These are phyloP conservation scores for Suhomyces choctaworum DNA, from an alignment of 1,139 yeast species.

Conservation along the genomic window DNA sequence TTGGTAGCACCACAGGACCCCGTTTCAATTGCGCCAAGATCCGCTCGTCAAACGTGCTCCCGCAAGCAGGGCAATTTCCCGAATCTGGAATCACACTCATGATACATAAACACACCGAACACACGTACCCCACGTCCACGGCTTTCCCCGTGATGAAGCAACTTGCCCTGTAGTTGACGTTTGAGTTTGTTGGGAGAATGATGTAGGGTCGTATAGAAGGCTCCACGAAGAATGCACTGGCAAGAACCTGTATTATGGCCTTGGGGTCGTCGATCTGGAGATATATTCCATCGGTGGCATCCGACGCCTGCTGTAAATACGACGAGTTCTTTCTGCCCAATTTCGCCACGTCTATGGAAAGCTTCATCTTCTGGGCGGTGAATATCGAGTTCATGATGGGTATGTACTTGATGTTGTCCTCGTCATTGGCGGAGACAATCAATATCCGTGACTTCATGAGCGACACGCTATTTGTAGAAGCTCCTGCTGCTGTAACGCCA, in stretches of 20 bases:
- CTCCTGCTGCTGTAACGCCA: slow-evolving; percentile 15
- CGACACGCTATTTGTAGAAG: slow-evolving; percentile 25
- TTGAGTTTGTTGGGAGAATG: slow-evolving; percentile 79
- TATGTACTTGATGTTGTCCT: slow-evolving; percentile 78
- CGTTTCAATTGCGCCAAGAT: slow-evolving; percentile 42
- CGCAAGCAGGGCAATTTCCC: slow-evolving; percentile 60
- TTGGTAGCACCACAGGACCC: slow-evolving; percentile 52
- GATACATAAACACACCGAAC: slow-evolving; percentile 90
- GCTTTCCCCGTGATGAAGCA: slow-evolving; percentile 88
- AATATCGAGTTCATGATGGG: slow-evolving; percentile 95
- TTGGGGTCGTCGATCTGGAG: slow-evolving; percentile 69
- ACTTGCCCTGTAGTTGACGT: slow-evolving; percentile 92
- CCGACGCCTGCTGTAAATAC: slow-evolving; percentile 92
- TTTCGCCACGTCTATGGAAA: slow-evolving; percentile 89
- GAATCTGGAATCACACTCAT: slow-evolving; percentile 60
- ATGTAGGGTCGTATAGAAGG: slow-evolving; percentile 75
- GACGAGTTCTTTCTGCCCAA: slow-evolving; percentile 70
- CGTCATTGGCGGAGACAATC: slow-evolving; percentile 74
- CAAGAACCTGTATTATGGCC: slow-evolving; percentile 69
- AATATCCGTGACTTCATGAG: slow-evolving; percentile 70
- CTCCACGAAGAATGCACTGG: slow-evolving; percentile 76
- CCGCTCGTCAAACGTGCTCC: slow-evolving; percentile 52
- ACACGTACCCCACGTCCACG: slow-evolving; percentile 91
- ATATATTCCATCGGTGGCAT: slow-evolving; percentile 91
- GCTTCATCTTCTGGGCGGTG: slow-evolving; percentile 90